A percentile compares a stretch with the other conserved stretches of the same genome.
These are phyloP conservation scores for Boletus vinaceobasis DNA, from an alignment of 768 basidiomycete species.

Conservation along the genomic window DNA sequence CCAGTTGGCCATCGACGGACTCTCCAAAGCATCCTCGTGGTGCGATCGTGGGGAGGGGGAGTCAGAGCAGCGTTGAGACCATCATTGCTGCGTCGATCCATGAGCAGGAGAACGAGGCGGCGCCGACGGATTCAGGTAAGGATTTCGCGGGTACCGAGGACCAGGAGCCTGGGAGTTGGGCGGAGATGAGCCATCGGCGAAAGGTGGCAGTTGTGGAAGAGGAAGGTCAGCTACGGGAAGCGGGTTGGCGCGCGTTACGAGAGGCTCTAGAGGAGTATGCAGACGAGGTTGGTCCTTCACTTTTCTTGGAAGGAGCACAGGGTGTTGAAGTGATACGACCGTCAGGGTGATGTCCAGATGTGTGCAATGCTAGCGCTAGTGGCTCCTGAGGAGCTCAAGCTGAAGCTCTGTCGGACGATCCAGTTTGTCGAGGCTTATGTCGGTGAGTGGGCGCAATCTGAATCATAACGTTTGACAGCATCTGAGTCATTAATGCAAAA, in stretches of 20 bases:
- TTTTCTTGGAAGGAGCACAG: not conserved
- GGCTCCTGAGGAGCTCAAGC: constrained; percentile 53
- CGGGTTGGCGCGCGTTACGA: constrained; percentile 55
- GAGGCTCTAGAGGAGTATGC: constrained; percentile 59
- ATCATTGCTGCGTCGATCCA: constrained; percentile 56
- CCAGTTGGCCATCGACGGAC: constrained; percentile 1
- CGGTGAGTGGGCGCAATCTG: constrained; percentile 42
- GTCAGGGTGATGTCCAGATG: constrained; percentile 76
- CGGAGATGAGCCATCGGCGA: constrained; percentile 22
- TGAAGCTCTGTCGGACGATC: constrained; percentile 41
- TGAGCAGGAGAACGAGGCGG: constrained; percentile 31
- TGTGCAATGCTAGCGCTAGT: constrained; percentile 70
- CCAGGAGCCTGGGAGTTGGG: constrained; percentile 26
- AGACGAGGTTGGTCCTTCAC: constrained; percentile 46
- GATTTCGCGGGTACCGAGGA: constrained; percentile 31
- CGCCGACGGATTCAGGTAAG: constrained; percentile 16
- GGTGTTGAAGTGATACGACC: not conserved
- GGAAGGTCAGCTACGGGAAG: constrained; percentile 49
- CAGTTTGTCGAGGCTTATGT: constrained; percentile 71
- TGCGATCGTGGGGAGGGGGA: constrained; percentile 44
- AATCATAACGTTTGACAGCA: not conserved
- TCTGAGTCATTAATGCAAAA: constrained; percentile 24
- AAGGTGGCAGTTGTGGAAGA: constrained; percentile 38
- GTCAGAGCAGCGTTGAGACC: constrained; percentile 68
- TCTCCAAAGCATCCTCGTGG: constrained; percentile 15